Conservation (phyloP, 495 filamentous ascomycete species). For the Penicillium salamii region DNA sequence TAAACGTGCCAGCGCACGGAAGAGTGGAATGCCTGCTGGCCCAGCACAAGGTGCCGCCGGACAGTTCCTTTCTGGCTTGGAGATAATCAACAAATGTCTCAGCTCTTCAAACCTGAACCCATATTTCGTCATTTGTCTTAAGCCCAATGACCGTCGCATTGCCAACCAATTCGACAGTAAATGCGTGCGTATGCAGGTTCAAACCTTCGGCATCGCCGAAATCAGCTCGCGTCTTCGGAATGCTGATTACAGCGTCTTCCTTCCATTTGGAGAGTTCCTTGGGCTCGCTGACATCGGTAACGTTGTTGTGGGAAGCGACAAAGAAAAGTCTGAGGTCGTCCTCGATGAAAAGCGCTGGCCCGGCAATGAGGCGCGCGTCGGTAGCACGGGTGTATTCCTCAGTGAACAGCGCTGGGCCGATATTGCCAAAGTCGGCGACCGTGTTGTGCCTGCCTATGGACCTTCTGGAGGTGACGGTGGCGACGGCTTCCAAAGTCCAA, state of each 20-base stretch:
- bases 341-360: conserved; percentile 90
- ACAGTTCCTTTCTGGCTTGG: conserved; percentile 86
- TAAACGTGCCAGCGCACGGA: conserved; percentile 32
- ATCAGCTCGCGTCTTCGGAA: conserved; percentile 90
- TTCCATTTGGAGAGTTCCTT: conserved; percentile 94
- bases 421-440: conserved; percentile 72
- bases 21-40: conserved; percentile 40
- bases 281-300: conserved; percentile 81
- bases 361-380: conserved; percentile 83
- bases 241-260: conserved; percentile 91
- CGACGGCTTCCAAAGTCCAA: conserved; percentile 38
- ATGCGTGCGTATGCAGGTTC: conserved; percentile 89
- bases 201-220: conserved; percentile 94
- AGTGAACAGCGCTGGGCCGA: conserved; percentile 95
- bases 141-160: conserved; percentile 95
- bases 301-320: conserved; percentile 84
- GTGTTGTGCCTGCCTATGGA: conserved; percentile 53
- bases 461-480: conserved; percentile 49
- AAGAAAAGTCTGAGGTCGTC: conserved; percentile 85
- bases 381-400: conserved; percentile 90
- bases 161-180: conserved; percentile 99
- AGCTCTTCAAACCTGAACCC: conserved; percentile 78
- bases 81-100: conserved; percentile 82
- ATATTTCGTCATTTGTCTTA: conserved; percentile 96
- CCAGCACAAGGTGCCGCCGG: conserved; percentile 81